Conservation (phyloP, 2,329 filamentous ascomycete species). For the Fusarium sp. region DNA sequence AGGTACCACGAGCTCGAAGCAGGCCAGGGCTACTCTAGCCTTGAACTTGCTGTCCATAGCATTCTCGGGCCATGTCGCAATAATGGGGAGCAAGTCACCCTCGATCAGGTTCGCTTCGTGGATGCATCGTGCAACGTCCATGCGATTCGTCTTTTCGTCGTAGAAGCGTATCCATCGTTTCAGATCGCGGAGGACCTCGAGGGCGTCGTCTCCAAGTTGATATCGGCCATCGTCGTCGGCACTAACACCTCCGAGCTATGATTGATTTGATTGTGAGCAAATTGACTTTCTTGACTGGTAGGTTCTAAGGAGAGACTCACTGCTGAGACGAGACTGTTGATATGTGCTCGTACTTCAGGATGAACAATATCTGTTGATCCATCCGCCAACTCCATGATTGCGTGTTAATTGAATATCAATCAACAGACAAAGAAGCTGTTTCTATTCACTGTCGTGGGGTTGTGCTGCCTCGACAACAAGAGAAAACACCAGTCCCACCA, state of each 20-base stretch:
- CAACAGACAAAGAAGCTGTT: conserved; percentile 27
- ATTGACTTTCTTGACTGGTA: background rate
- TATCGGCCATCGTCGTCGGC: conserved; percentile 86
- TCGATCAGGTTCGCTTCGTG: conserved; percentile 93
- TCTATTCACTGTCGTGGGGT: conserved; percentile 42
- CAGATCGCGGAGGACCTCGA: conserved; percentile 92
- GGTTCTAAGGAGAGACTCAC: conserved; percentile 66
- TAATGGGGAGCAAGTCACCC: conserved; percentile 90
- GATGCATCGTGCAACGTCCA: conserved; percentile 94
- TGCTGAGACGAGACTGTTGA: conserved; percentile 93
- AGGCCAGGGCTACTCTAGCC: conserved; percentile 84
- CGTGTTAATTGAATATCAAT: conserved; percentile 6
- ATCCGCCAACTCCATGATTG: conserved; percentile 69
- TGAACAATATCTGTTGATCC: conserved; percentile 78
- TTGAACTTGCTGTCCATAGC: conserved; percentile 81
- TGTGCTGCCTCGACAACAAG: conserved; percentile 36
- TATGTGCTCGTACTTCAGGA: conserved; percentile 91
- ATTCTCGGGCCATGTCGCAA: conserved; percentile 84
- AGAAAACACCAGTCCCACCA: conserved; percentile 35
- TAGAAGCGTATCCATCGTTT: conserved; percentile 96
- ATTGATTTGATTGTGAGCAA: conserved; percentile 31
- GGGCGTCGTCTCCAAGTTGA: conserved; percentile 90
- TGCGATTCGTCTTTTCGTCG: conserved; percentile 92
- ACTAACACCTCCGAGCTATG: conserved; percentile 87
- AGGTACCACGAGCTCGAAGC: conserved; percentile 90